A percentile compares a stretch with the other conserved stretches of the same genome.
Conservation (phyloP, 1,139 yeast species). For the Kodamaea sp. region DNA sequence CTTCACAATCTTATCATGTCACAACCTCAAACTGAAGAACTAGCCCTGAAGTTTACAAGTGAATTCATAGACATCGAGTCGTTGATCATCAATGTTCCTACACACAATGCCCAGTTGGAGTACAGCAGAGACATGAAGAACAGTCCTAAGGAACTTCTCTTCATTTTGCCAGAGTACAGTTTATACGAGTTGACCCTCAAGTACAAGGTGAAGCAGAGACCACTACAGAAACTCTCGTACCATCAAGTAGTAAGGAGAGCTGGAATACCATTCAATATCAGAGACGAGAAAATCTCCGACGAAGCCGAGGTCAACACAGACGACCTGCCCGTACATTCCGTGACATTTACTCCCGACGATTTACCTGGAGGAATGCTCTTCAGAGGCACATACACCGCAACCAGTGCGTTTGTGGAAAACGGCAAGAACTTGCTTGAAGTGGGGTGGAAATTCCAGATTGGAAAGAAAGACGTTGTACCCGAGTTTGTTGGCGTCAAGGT, state of each 20-base stretch:
- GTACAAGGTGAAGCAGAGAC: constrained; percentile 27
- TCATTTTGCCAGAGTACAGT: constrained; percentile 35
- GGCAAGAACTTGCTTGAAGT: constrained; percentile 27
- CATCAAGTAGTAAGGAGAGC: constrained; percentile 36
- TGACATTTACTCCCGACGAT: constrained; percentile 31
- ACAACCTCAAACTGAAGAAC: constrained; percentile 10
- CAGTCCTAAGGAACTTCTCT: constrained; percentile 29
- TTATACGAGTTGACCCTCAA: constrained; percentile 31
- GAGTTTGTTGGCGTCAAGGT: constrained; percentile 8
- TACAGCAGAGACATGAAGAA: constrained; percentile 29
- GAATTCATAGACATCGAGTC: constrained; percentile 28
- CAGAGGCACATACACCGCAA: constrained; percentile 36
- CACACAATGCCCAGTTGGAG: constrained; percentile 22
- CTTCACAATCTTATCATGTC: background rate
- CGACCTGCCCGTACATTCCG: constrained; percentile 17
- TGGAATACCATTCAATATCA: constrained; percentile 30
- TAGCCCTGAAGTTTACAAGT: constrained; percentile 22
- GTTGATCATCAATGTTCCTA: constrained; percentile 31
- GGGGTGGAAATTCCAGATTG: constrained; percentile 31
- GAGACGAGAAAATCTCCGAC: constrained; percentile 25
- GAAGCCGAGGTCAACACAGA: constrained; percentile 20
- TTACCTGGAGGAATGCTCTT: constrained; percentile 38
- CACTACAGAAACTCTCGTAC: constrained; percentile 28
- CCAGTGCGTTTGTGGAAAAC: constrained; percentile 28
- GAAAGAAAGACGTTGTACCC: constrained; percentile 26